Evolutionary conservation across 2,329 filamentous ascomycete species (phyloP).

Genomic region (Scedosporium apiospermum): DNA sequence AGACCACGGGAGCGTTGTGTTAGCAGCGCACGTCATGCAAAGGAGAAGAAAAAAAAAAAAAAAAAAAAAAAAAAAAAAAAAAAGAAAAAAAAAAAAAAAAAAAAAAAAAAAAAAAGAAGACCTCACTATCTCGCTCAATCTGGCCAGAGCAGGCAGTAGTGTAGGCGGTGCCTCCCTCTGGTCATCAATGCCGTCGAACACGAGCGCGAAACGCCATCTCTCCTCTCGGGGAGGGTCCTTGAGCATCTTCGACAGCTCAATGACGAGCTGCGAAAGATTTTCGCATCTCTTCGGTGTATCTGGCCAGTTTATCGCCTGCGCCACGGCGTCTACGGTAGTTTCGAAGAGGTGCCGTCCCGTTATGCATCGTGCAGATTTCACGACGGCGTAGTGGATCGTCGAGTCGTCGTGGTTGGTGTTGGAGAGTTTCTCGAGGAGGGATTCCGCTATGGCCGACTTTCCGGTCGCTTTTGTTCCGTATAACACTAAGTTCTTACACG

Average conservation of each 20-base stretch:
- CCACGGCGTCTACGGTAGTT: constrained; percentile 52
- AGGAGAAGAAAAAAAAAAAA: no score
- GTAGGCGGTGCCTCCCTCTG: constrained; percentile 74
- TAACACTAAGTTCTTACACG: constrained; percentile 64
- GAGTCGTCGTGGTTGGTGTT: constrained; percentile 6
- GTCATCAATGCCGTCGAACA: constrained; percentile 80
- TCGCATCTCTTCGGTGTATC: constrained; percentile 60
- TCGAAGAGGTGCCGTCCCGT: constrained; percentile 31
- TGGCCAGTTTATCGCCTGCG: constrained; percentile 37
- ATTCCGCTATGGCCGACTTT: constrained; percentile 55
- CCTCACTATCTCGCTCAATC: constrained; percentile 70
- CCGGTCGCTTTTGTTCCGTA: constrained; percentile 83
- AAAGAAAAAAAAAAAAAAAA: no score
- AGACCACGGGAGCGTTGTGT: constrained; percentile 9
- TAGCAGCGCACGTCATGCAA: not conserved
- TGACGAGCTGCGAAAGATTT: constrained; percentile 65
- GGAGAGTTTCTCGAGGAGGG: not conserved
- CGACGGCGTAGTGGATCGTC: constrained; percentile 46
- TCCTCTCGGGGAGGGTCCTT: constrained; percentile 27
- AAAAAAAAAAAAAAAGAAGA: no score
- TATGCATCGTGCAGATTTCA: constrained; percentile 24
- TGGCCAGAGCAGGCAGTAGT: constrained; percentile 68
- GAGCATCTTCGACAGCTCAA: constrained; percentile 60
- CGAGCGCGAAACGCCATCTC: constrained; percentile 60
- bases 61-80: no score